Evolutionary conservation across 2,329 filamentous ascomycete genomes (phyloP).

Genomic region (Alternaria gansuensis): DNA sequence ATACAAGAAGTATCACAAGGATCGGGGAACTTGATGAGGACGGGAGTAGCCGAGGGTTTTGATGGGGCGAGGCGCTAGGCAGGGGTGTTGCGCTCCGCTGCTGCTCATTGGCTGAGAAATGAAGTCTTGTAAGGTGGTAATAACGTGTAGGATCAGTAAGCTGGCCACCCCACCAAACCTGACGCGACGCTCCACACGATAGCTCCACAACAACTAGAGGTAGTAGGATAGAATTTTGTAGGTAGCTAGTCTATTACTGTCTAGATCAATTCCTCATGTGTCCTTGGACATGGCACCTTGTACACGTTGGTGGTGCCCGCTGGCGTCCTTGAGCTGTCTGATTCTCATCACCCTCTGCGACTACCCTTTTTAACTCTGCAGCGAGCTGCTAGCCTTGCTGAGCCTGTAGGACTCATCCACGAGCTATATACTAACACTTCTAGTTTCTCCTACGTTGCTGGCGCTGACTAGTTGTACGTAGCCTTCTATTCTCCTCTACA

Average conservation of each 20-base stretch:
- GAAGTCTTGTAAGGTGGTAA: neutral
- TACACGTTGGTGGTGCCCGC: no score
- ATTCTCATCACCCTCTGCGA: neutral
- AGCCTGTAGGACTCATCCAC: neutral
- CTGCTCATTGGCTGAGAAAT: neutral
- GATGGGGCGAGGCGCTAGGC: neutral
- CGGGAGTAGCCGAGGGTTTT: neutral
- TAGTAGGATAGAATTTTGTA: neutral
- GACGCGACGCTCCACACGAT: neutral
- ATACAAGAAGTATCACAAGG: no score
- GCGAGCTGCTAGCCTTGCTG: neutral
- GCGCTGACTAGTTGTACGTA: no score
- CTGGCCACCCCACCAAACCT: neutral
- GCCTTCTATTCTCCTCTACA: no score
- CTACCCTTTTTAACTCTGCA: neutral
- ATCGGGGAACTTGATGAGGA: no score
- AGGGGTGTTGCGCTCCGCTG: neutral
- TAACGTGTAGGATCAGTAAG: no score
- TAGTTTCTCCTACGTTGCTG: no score
- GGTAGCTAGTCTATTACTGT: neutral
- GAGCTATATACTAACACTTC: neutral
- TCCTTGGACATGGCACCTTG: neutral
- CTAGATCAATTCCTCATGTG: neutral
- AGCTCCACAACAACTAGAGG: neutral
- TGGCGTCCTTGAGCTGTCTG: neutral